Evolutionary conservation across 2,329 filamentous ascomycete species (phyloP).

Genomic region (Exophiala aquamarina): DNA sequence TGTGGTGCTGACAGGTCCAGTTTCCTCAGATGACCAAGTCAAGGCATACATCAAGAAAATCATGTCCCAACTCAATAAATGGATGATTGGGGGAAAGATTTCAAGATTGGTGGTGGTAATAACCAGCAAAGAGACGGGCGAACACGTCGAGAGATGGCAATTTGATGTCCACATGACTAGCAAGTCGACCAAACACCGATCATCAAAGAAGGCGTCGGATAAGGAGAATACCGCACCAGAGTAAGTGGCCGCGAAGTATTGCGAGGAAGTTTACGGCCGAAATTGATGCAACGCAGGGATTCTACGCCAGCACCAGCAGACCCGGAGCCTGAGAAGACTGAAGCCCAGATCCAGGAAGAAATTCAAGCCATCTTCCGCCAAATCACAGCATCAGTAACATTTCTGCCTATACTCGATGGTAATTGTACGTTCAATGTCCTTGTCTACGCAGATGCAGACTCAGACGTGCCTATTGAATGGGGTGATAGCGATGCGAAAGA

Average conservation of each 20-base stretch:
- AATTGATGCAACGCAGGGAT: slow-evolving; percentile 30
- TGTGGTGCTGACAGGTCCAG: slow-evolving; percentile 42
- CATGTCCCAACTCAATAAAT: slow-evolving; percentile 95
- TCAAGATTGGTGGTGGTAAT: slow-evolving; percentile 96
- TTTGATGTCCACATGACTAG: slow-evolving; percentile 77
- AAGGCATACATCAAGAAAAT: slow-evolving; percentile 99
- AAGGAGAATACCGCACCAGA: slow-evolving; percentile 68
- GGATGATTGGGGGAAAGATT: slow-evolving; percentile 97
- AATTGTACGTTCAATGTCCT: slow-evolving; percentile 99
- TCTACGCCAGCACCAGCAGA: slow-evolving; percentile 27
- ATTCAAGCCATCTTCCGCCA: slow-evolving; percentile 97
- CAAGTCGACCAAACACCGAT: slow-evolving; percentile 50
- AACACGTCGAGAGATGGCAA: slow-evolving; percentile 96
- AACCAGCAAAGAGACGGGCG: slow-evolving; percentile 93
- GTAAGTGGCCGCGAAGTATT: slow-evolving; percentile 49
- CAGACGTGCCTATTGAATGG: slow-evolving; percentile 96
- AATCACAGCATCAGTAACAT: slow-evolving; percentile 96
- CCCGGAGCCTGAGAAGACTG: slow-evolving; percentile 68
- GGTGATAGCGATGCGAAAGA: slow-evolving; percentile 98
- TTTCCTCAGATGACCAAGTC: slow-evolving; percentile 95
- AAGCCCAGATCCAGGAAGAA: slow-evolving; percentile 89
- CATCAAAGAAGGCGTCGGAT: slow-evolving; percentile 53
- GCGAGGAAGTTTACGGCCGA: neutral
- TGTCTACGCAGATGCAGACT: slow-evolving; percentile 95
- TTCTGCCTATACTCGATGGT: slow-evolving; percentile 87